Evolutionary conservation across 768 basidiomycete genomes (phyloP).

Genomic region (Lactarius hengduanensis): DNA sequence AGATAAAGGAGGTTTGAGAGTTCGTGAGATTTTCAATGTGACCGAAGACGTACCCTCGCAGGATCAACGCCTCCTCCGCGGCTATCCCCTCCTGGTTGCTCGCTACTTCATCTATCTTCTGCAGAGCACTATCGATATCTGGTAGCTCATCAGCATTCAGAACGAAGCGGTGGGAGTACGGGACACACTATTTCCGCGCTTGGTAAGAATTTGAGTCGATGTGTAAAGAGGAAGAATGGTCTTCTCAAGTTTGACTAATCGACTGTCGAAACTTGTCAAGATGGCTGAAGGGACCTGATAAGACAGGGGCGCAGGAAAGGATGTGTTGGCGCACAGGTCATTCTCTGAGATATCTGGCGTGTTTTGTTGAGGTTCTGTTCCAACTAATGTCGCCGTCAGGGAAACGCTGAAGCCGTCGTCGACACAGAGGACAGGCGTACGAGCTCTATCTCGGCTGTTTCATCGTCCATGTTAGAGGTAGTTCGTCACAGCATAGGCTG

Average conservation of each 20-base stretch:
- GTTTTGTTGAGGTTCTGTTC: constrained; percentile 90
- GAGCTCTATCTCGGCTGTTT: constrained; percentile 68
- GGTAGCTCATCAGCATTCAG: background rate
- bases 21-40: background rate
- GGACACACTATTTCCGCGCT: constrained; percentile 65
- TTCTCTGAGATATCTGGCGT: constrained; percentile 77
- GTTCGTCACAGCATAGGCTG: no score
- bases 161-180: background rate
- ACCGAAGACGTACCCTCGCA: constrained; percentile 59
- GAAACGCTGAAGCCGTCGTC: background rate
- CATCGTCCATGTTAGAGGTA: constrained; percentile 47
- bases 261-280: constrained; percentile 78
- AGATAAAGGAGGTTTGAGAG: background rate
- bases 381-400: constrained; percentile 44
- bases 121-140: constrained; percentile 81
- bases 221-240: constrained; percentile 81
- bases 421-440: constrained; percentile 6
- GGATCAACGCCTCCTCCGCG: constrained; percentile 73
- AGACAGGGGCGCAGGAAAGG: background rate
- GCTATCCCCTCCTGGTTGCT: constrained; percentile 72
- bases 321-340: constrained; percentile 63
- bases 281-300: constrained; percentile 56
- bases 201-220: constrained; percentile 72
- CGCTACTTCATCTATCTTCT: constrained; percentile 76
- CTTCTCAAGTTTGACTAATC: constrained; percentile 80